These are phyloP conservation scores for Kwoniella shivajii DNA, from an alignment of 1,284 basidiomycete genomes.

Conservation along the genomic window DNA sequence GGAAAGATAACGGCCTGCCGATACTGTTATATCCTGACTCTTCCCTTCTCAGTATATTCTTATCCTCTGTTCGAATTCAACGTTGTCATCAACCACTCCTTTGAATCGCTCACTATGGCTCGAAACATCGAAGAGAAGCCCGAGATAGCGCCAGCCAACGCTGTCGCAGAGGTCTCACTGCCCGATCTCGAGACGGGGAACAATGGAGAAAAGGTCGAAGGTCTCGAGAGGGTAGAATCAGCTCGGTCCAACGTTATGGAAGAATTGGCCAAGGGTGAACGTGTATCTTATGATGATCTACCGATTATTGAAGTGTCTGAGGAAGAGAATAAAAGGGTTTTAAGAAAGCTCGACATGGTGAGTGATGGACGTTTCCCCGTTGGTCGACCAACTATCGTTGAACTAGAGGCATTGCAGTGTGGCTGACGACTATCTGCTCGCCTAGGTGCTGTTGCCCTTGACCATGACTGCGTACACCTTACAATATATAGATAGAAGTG, in stretches of 20 bases:
- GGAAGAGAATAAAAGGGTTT: slow-evolving; percentile 34
- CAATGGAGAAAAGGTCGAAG: background rate
- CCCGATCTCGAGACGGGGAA: background rate
- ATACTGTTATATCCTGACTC: too few relatives aligned
- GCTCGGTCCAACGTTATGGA: slow-evolving; percentile 19
- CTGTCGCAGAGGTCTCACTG: background rate
- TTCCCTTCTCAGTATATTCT: background rate
- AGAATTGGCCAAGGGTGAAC: slow-evolving; percentile 24
- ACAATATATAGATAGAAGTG: slow-evolving; percentile 52
- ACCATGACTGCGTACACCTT: slow-evolving; percentile 48
- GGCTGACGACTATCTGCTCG: background rate
- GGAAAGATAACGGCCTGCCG: too few relatives aligned
- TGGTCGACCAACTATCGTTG: too few relatives aligned
- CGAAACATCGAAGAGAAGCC: background rate
- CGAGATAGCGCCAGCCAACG: background rate
- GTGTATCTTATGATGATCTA: slow-evolving; percentile 17
- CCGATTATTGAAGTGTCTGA: slow-evolving; percentile 22
- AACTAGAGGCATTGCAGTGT: background rate
- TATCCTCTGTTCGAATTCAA: background rate
- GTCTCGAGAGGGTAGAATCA: slow-evolving; percentile 17
- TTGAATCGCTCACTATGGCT: slow-evolving; percentile 1
- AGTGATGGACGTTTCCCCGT: too few relatives aligned
- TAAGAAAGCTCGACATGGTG: slow-evolving; percentile 45
- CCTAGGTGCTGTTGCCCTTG: slow-evolving; percentile 41
- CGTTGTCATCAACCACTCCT: background rate